Evolutionary conservation across 176 grass and related monocot species (phyloP), one percentile per base, ranked within the genome.

Genomic region (Lolium rigidum): DNA sequence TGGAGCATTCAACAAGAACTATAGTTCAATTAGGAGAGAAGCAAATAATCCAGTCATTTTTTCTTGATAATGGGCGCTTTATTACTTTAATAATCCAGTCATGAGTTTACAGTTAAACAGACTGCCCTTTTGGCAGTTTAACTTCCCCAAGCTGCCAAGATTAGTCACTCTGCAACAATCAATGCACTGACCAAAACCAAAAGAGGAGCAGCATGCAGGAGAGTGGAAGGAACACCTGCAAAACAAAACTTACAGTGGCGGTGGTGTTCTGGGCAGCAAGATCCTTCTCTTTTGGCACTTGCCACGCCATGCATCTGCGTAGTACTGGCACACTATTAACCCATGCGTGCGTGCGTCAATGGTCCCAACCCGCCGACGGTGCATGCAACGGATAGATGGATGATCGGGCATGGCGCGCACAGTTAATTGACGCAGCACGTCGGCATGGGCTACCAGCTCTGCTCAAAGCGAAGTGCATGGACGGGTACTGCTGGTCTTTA

Each of bases 231-330:
- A 25, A 57, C 75, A 65, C 20, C 46, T 66, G 28, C 13, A 66
- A 16, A 48, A 65, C 39, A 66, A 74, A 62, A 35, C 74, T 64
- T 37, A 76, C 56, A 6, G 63, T 55, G 63, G 25, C 2, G 5
- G 47, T 52, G 50, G 50, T 52, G 48, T 50, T 46, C 37, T 59
- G 74, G n/a, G 63, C 46, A 64, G 54, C 43, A 78, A 49, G 89
- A 79, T 79, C 26, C 84, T 83, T 90, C 84, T 87, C 12, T 79
- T 87, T 87, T 47, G 46, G 46, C 46, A 10, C 46, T 47, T 47
- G 5, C 46, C 46, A 47, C 46, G 7, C 7, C 44, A 47, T 10
- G 46, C 46, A 47, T 47, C 46, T 47, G 46, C 8, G 1, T 47
- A 10, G 46, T 47, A 47, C 46, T 47, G 6, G 46, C 46, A 47